These are phyloP conservation scores for Petunia axillaris DNA, from an alignment of 257 asterid species.

Conservation along the genomic window DNA sequence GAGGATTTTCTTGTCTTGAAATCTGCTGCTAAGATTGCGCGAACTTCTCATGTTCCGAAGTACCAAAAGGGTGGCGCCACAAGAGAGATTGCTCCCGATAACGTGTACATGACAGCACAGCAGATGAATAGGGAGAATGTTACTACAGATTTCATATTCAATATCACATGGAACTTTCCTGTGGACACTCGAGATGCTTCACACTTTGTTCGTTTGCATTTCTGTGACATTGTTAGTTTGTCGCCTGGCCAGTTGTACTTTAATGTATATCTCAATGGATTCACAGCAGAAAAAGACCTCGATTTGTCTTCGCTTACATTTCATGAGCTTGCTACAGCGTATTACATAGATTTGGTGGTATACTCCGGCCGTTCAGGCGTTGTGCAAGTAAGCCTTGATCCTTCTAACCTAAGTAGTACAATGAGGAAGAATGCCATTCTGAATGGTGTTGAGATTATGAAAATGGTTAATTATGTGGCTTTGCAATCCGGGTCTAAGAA, in stretches of 20 bases:
- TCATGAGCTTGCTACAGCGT: conserved; percentile 69
- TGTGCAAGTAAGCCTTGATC: conserved; percentile 61
- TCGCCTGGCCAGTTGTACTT: conserved; percentile 61
- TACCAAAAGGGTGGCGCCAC: conserved; percentile 73
- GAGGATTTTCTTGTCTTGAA: conserved; percentile 62
- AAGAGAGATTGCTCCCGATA: conserved; percentile 69
- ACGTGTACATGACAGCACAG: conserved; percentile 76
- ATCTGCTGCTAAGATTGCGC: conserved; percentile 69
- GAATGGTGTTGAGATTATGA: conserved; percentile 83
- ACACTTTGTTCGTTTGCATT: conserved; percentile 69
- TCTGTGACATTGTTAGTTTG: conserved; percentile 69
- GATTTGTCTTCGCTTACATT: conserved; percentile 59
- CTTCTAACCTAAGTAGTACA: conserved; percentile 62
- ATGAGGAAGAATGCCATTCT: conserved; percentile 69
- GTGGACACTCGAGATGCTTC: conserved; percentile 36
- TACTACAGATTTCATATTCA: conserved; percentile 47
- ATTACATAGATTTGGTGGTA: conserved; percentile 68
- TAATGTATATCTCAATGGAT: conserved; percentile 61
- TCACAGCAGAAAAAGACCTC: conserved; percentile 63
- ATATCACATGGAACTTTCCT: conserved; percentile 76
- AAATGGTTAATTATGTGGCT: conserved; percentile 46
- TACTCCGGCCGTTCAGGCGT: conserved; percentile 38
- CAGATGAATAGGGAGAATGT: conserved; percentile 63
- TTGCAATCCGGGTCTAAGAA: conserved; percentile 30
- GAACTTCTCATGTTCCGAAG: conserved; percentile 52